Evolutionary conservation across 768 basidiomycete species (phyloP), one percentile per base, ranked within the genome.

Genomic region (Inosperma sp.): DNA sequence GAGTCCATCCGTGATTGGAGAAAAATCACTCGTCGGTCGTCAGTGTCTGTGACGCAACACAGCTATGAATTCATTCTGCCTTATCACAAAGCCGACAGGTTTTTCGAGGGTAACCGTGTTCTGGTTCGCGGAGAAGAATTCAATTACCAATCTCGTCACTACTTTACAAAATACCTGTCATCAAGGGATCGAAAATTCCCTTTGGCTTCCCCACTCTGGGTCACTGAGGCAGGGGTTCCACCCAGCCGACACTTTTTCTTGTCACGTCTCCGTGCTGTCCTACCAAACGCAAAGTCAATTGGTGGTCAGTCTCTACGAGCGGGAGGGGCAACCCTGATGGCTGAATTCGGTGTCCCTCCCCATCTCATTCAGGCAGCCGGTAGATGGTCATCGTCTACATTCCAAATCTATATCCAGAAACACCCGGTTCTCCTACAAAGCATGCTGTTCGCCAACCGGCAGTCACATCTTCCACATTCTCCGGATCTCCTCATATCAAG

Each of bases 71-170:
- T 49, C 25, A 8, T 41, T 4, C 27, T 55, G 1, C 62, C 58
- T 0, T 10, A 16, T 3, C 59, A 63, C 53, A 63, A 65, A 47
- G 56, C 60, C 3, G 57, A 63, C 34, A 22, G 7, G 0, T 55
- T 53, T 9, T 62, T 59, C 25, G 52, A 61, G 22, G 59, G 60
- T 3, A 61, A 60, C 46, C 25, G 17, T 7, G 26, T 62, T 23
- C 50, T 56, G n/a, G 47, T 60, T 19, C 25, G 29, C 7, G 25
- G 25, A 4, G 14, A 44, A 3, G 14, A 27, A 8, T 37, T 29
- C 35, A 12, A 8, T 5, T 19, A 14, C 17, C 23, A 9, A 3
- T 25, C 41, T 14, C 51, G n/a, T 7, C 19, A 40, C 16, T 10
- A 17, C 13, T 52, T 52, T 44, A 36, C 4, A 5, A 2, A 21